A percentile compares a stretch with the other conserved stretches of the same genome.
These are phyloP conservation scores for Alternaria infectoria DNA, from an alignment of 2,329 filamentous ascomycete species.

Conservation along the genomic window DNA sequence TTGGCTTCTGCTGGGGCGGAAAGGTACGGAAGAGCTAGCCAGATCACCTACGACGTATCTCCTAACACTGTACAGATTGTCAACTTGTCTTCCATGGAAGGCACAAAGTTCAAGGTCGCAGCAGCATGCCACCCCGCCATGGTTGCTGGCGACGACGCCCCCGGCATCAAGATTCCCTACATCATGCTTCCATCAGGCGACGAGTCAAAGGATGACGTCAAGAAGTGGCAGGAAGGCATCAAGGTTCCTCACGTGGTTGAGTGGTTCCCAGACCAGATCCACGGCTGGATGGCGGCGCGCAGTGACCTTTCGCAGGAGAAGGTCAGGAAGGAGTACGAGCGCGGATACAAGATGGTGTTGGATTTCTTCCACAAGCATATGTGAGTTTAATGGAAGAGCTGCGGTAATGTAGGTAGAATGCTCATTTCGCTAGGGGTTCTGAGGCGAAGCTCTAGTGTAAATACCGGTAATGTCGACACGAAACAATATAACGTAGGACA, in stretches of 20 bases:
- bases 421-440: constrained; percentile 26
- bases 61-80: constrained; percentile 55
- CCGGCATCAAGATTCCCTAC: constrained; percentile 62
- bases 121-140: constrained; percentile 65
- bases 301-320: constrained; percentile 55
- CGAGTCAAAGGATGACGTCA: constrained; percentile 60
- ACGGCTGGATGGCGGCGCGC: constrained; percentile 55
- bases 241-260: constrained; percentile 56
- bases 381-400: constrained; percentile 46
- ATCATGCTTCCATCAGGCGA: constrained; percentile 64
- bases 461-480: not conserved
- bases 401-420: not conserved
- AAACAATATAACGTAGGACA: not conserved
- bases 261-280: constrained; percentile 57
- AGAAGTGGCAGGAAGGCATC: constrained; percentile 56
- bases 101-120: constrained; percentile 63
- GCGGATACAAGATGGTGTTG: constrained; percentile 56
- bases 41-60: not conserved
- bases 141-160: constrained; percentile 65
- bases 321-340: constrained; percentile 58
- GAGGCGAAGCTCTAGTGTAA: constrained; percentile 22
- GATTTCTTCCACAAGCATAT: constrained; percentile 61
- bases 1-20: constrained; percentile 68
- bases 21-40: constrained; percentile 47
- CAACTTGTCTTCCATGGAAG: constrained; percentile 58